Percentiles rank a stretch among this genome's conserved stretches.
Conservation (phyloP, 2,329 filamentous ascomycete genomes). For the Aspergillus costaricaensis region DNA sequence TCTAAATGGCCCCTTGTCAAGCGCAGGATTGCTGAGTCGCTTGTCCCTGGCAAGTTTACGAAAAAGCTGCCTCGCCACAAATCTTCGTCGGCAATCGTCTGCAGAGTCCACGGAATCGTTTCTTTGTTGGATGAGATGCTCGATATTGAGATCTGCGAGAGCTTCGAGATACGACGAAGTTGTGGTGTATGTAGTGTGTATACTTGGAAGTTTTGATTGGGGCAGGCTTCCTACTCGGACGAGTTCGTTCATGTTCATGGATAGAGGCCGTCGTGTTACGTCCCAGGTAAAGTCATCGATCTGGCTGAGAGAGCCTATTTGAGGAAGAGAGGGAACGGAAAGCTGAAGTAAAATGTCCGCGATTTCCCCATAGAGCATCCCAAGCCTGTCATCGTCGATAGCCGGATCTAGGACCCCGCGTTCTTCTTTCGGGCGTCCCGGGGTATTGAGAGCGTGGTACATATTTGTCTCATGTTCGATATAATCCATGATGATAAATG, state of each 20-base stretch:
- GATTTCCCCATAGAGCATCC: conserved; percentile 22
- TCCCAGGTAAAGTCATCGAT: not conserved
- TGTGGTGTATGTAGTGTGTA: conserved; percentile 24
- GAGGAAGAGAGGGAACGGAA: not conserved
- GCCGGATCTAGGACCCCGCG: conserved; percentile 32
- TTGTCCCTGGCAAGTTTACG: conserved; percentile 21
- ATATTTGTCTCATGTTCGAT: conserved; percentile 18
- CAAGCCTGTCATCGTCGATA: conserved; percentile 37
- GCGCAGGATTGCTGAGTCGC: conserved; percentile 2
- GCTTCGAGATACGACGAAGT: conserved; percentile 42
- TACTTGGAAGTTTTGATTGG: rapidly evolving
- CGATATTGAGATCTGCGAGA: conserved; percentile 47
- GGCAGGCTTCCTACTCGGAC: not conserved
- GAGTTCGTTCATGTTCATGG: not conserved
- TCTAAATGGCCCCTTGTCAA: conserved; percentile 24
- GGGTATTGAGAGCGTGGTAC: conserved; percentile 18
- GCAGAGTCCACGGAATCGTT: conserved; percentile 39
- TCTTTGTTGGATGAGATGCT: conserved; percentile 41
- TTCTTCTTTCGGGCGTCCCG: conserved; percentile 14
- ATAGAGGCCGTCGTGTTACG: not conserved
- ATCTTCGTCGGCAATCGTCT: conserved; percentile 24
- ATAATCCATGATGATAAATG: conserved; percentile 26
- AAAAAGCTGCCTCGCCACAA: conserved; percentile 22
- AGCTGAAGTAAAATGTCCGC: not conserved
- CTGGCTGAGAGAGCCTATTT: not conserved